phyloP scores from a whole-genome alignment of 306 rosid species.

The Quercus agrifolia region DNA sequence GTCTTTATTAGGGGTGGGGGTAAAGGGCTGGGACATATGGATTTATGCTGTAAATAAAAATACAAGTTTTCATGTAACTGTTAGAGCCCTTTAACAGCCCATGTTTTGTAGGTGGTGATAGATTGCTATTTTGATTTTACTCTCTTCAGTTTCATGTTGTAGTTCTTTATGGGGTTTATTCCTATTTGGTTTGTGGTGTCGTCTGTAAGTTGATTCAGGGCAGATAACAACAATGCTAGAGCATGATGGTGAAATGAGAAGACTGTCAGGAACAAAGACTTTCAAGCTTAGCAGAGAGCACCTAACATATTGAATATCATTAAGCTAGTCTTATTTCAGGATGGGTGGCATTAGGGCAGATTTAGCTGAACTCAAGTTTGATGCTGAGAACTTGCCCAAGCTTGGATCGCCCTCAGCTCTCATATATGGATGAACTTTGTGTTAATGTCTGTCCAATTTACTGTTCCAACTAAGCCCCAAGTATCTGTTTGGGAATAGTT shows the following conservation, averaged over 20 bases:
- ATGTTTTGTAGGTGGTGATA: background rate
- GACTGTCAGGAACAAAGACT: background rate
- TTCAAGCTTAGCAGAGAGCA: background rate
- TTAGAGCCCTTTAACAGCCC: background rate
- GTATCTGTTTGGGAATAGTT: too few relatives aligned
- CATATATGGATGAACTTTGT: too few relatives aligned
- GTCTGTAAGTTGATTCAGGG: too few relatives aligned
- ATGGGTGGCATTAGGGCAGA: too few relatives aligned
- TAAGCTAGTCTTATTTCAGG: too few relatives aligned
- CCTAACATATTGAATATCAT: too few relatives aligned
- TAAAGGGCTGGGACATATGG: background rate
- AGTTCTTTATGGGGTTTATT: background rate
- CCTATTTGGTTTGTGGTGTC: background rate
- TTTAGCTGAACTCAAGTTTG: too few relatives aligned
- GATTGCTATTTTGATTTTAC: background rate
- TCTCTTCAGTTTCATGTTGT: background rate
- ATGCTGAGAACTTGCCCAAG: too few relatives aligned
- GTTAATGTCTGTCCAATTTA: too few relatives aligned
- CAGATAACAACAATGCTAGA: too few relatives aligned
- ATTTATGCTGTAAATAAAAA: background rate
- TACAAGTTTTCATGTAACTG: background rate
- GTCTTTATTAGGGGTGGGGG: background rate
- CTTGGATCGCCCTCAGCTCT: too few relatives aligned
- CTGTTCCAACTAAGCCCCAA: background rate
- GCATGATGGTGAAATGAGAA: too few relatives aligned